phyloP scores from a whole-genome alignment of 257 asterid genomes.

The Solanum habrochaites region DNA sequence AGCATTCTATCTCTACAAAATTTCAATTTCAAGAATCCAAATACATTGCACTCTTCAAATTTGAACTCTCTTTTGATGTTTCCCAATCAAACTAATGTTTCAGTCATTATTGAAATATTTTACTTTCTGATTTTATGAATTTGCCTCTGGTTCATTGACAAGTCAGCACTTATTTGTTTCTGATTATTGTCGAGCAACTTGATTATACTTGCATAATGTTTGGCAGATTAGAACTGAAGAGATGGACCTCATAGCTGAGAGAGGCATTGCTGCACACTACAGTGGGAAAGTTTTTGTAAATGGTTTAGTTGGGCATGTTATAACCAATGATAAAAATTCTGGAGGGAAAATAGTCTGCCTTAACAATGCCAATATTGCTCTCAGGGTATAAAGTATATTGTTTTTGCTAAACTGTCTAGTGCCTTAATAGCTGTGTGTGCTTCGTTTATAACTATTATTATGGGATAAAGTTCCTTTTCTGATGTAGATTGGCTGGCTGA shows the following conservation, averaged over 20 bases:
- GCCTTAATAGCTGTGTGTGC: neutral
- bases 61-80: neutral
- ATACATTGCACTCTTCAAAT: neutral
- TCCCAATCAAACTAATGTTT: neutral
- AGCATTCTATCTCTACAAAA: neutral
- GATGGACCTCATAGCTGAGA: slow-evolving; percentile 87
- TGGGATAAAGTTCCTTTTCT: neutral
- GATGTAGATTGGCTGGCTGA: slow-evolving; percentile 86
- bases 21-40: neutral
- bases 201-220: neutral
- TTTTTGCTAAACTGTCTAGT: slow-evolving; percentile 2
- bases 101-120: neutral
- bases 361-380: slow-evolving; percentile 82
- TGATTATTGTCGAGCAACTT: neutral
- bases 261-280: slow-evolving; percentile 94
- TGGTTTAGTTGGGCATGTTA: slow-evolving; percentile 69
- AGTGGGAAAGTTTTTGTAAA: slow-evolving; percentile 76
- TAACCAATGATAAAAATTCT: slow-evolving; percentile 40
- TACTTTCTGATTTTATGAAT: neutral
- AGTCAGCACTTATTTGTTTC: neutral
- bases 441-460: neutral
- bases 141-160: neutral
- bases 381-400: slow-evolving; percentile 44
- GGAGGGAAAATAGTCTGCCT: slow-evolving; percentile 62
- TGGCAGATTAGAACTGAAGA: slow-evolving; percentile 85